phyloP scores from a whole-genome alignment of 441 rosid species.

The Macaranga tanarius region DNA sequence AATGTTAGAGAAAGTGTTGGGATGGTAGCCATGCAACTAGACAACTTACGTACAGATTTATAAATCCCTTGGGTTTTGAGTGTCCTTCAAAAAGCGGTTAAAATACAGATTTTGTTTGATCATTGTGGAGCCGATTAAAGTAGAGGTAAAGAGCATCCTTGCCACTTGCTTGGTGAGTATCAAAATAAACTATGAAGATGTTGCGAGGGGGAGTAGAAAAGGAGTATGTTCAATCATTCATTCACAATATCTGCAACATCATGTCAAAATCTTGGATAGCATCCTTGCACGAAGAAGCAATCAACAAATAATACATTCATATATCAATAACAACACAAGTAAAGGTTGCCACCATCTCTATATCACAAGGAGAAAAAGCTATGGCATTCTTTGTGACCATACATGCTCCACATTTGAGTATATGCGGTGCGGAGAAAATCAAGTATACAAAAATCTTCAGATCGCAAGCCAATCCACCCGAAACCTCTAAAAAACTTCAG shows the following conservation, averaged over 20 bases:
- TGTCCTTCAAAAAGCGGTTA: too few species aligned
- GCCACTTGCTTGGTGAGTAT: too few species aligned
- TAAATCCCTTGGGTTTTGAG: too few species aligned
- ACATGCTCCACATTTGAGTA: slow-evolving; percentile 14
- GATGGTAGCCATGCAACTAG: too few species aligned
- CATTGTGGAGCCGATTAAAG: too few species aligned
- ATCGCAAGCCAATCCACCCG: slow-evolving; percentile 24
- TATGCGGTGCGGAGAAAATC: slow-evolving; percentile 3
- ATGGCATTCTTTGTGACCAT: slow-evolving; percentile 21
- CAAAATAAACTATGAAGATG: too few species aligned
- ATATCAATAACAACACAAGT: slow-evolving; percentile 25
- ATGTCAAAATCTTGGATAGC: slow-evolving; percentile 17
- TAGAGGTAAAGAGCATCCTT: too few species aligned
- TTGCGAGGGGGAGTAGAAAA: not conserved
- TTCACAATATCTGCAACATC: slow-evolving; percentile 11
- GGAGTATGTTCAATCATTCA: slow-evolving; percentile 10
- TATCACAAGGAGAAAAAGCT: slow-evolving; percentile 26
- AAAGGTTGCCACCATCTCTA: slow-evolving; percentile 26
- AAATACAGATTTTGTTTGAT: too few species aligned
- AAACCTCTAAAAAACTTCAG: slow-evolving; percentile 58
- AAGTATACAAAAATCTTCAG: slow-evolving; percentile 27
- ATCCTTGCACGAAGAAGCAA: slow-evolving; percentile 10
- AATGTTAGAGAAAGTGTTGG: too few species aligned
- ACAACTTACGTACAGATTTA: too few species aligned
- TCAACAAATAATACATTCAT: slow-evolving; percentile 24